Percentiles rank a stretch among this genome's conserved stretches.
Evolutionary conservation across 2,329 filamentous ascomycete species (phyloP).

Genomic region (Apiospora malaysiana): DNA sequence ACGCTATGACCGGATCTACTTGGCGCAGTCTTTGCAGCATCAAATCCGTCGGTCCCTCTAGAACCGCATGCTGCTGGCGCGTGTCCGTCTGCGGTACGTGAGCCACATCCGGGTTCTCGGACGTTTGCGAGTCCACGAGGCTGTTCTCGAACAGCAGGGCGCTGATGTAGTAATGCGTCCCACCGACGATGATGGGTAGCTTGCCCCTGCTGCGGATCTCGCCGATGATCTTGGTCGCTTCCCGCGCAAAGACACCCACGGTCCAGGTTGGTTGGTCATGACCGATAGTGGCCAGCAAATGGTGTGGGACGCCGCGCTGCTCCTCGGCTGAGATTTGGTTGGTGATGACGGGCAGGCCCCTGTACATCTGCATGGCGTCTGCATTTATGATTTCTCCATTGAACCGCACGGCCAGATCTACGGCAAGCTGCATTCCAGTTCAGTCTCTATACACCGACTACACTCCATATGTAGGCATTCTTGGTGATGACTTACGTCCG

Average conservation of each 20-base stretch:
- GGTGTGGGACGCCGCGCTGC: conserved; percentile 81
- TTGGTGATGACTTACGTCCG: conserved; percentile 44
- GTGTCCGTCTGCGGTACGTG: conserved; percentile 41
- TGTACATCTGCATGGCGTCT: conserved; percentile 98
- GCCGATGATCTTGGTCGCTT: conserved; percentile 71
- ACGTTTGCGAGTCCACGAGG: conserved; percentile 53
- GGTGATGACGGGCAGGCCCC: conserved; percentile 89
- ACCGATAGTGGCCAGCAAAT: conserved; percentile 81
- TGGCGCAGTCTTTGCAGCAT: conserved; percentile 76
- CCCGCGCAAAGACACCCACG: conserved; percentile 76
- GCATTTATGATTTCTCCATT: conserved; percentile 96
- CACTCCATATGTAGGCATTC: conserved; percentile 20
- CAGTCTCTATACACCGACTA: not conserved
- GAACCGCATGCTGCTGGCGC: conserved; percentile 66
- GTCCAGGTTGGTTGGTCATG: conserved; percentile 83
- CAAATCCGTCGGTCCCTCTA: conserved; percentile 72
- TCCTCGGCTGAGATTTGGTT: conserved; percentile 86
- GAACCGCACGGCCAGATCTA: conserved; percentile 82
- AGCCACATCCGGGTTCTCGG: conserved; percentile 41
- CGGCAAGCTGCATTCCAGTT: conserved; percentile 69
- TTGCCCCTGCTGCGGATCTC: conserved; percentile 81
- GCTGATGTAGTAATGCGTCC: conserved; percentile 95
- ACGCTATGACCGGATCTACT: conserved; percentile 88
- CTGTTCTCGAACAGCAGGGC: conserved; percentile 82
- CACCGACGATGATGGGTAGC: conserved; percentile 89